Conservation (phyloP, 139 green algal genomes). For the Haematococcus lacustris region DNA sequence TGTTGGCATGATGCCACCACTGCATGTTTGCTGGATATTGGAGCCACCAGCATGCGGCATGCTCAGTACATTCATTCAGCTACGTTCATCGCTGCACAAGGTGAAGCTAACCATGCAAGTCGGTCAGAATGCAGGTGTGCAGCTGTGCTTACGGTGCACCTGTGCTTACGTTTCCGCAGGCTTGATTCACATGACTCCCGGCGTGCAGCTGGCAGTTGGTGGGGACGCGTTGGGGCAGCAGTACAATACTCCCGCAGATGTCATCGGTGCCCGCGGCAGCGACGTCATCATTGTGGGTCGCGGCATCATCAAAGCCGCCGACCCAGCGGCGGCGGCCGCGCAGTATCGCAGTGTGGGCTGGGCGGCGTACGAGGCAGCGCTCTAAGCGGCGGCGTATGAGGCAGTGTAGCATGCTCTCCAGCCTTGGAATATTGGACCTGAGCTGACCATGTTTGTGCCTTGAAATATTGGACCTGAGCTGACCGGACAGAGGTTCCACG, state of each 20-base stretch:
- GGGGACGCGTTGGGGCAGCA: constrained; percentile 94
- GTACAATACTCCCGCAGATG: constrained; percentile 90
- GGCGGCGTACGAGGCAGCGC: constrained; percentile 81
- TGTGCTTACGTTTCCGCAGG: constrained; percentile 40
- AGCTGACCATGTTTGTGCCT: no score
- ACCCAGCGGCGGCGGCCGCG: constrained; percentile 54
- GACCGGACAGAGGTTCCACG: no score
- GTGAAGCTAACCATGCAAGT: no score
- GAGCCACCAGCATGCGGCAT: not conserved
- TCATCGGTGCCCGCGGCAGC: constrained; percentile 74
- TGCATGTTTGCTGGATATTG: no score
- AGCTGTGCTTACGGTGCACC: no score
- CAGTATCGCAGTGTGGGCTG: constrained; percentile 88
- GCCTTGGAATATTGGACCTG: no score
- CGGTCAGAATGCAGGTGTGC: no score
- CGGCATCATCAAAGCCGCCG: constrained; percentile 71
- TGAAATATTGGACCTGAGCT: no score
- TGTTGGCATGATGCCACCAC: not conserved
- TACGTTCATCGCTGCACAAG: no score
- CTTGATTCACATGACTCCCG: constrained; percentile 98
- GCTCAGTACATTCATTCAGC: not conserved
- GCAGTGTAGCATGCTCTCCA: no score
- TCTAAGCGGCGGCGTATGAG: no score
- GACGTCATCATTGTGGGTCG: constrained; percentile 98
- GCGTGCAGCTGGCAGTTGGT: constrained; percentile 84